Evolutionary conservation across 805 yeast genomes (phyloP).

Genomic region (Lachancea dasiensis): DNA sequence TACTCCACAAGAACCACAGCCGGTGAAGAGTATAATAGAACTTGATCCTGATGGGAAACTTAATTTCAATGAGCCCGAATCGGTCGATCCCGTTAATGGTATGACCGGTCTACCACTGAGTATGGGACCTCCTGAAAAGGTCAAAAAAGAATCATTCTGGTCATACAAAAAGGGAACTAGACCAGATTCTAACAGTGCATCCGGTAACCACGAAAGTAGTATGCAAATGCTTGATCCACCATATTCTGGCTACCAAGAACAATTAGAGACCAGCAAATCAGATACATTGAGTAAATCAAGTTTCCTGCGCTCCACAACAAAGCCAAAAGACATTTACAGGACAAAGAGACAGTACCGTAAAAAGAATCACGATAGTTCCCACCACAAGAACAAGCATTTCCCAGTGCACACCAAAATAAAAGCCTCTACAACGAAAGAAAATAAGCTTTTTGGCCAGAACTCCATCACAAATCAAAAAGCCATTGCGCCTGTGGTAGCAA

Average conservation of each 20-base stretch:
- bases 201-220: too few relatives aligned
- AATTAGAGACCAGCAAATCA: constrained; percentile 32
- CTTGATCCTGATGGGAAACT: constrained; percentile 16
- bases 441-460: constrained; percentile 42
- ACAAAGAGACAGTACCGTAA: constrained; percentile 10
- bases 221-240: constrained; percentile 33
- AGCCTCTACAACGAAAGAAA: constrained; percentile 21
- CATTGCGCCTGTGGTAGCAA: constrained; percentile 30
- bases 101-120: constrained; percentile 72
- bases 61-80: constrained; percentile 47
- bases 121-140: constrained; percentile 56
- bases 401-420: constrained; percentile 18
- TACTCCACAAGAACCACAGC: not conserved
- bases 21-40: constrained; percentile 2
- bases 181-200: constrained; percentile 15
- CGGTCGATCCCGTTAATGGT: constrained; percentile 48
- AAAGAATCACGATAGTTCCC: not conserved
- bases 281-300: constrained; percentile 33
- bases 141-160: constrained; percentile 52
- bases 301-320: constrained; percentile 21
- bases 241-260: constrained; percentile 19
- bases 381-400: constrained; percentile 4
- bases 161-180: constrained; percentile 32
- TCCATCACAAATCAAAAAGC: constrained; percentile 13
- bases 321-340: constrained; percentile 16